Evolutionary conservation across 1,284 basidiomycete genomes (phyloP).

Genomic region (Fistulinella cinereoalba): DNA sequence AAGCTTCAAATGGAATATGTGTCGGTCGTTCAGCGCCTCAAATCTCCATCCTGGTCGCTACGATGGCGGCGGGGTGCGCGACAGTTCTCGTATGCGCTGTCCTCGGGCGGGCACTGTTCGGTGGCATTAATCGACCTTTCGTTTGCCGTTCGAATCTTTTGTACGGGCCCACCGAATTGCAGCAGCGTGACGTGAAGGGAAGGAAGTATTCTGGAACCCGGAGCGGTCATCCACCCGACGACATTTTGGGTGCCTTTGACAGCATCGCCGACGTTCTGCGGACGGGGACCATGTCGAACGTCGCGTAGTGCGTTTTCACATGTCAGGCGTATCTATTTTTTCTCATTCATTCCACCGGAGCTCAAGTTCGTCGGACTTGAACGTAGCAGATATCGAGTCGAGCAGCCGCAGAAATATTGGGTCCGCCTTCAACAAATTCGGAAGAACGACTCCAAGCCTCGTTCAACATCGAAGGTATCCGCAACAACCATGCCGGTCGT

Average conservation of each 20-base stretch:
- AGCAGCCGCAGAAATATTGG: slow-evolving; percentile 5
- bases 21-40: background rate
- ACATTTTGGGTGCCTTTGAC: slow-evolving; percentile 1
- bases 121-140: slow-evolving; percentile 14
- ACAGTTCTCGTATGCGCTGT: slow-evolving; percentile 21
- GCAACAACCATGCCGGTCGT: slow-evolving; percentile 27
- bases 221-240: slow-evolving; percentile 8
- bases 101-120: slow-evolving; percentile 23
- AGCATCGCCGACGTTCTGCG: slow-evolving; percentile 14
- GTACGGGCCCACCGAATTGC: slow-evolving; percentile 2
- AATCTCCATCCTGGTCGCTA: slow-evolving; percentile 27
- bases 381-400: slow-evolving; percentile 1
- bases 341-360: slow-evolving; percentile 12
- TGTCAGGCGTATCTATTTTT: background rate
- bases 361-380: background rate
- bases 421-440: slow-evolving; percentile 7
- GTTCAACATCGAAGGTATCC: slow-evolving; percentile 26
- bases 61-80: slow-evolving; percentile 27
- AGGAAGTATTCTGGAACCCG: slow-evolving; percentile 4
- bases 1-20: slow-evolving; percentile 3
- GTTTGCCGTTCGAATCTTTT: slow-evolving; percentile 8
- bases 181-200: slow-evolving; percentile 7
- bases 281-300: slow-evolving; percentile 6
- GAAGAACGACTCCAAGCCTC: slow-evolving; percentile 10
- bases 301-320: background rate